Conservation (phyloP, 495 filamentous ascomycete species). For the Hypoxylon trugodes region DNA sequence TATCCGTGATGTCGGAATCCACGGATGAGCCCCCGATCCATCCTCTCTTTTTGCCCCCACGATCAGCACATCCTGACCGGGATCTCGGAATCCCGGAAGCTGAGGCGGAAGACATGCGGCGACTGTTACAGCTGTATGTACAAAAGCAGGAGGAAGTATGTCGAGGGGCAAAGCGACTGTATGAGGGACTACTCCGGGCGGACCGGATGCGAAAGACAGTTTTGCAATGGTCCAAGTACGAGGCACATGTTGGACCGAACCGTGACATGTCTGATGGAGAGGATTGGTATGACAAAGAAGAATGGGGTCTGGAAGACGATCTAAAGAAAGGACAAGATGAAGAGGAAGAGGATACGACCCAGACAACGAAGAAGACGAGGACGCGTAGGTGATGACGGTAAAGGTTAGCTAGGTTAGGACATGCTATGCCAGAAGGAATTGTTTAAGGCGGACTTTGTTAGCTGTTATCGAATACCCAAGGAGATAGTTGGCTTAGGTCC, state of each 20-base stretch:
- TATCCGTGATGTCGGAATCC: slow-evolving; percentile 57
- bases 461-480: slow-evolving; percentile 30
- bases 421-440: too few relatives aligned
- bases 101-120: slow-evolving; percentile 90
- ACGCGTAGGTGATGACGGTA: slow-evolving; percentile 59
- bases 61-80: slow-evolving; percentile 73
- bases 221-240: slow-evolving; percentile 84
- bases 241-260: slow-evolving; percentile 81
- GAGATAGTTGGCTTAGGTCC: slow-evolving; percentile 17
- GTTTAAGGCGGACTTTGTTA: not conserved
- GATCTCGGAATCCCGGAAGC: slow-evolving; percentile 79
- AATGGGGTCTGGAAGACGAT: slow-evolving; percentile 85
- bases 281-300: slow-evolving; percentile 94
- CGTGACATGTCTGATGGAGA: slow-evolving; percentile 84
- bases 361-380: slow-evolving; percentile 78
- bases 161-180: slow-evolving; percentile 77
- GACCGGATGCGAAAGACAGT: slow-evolving; percentile 82
- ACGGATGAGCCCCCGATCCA: slow-evolving; percentile 69
- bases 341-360: slow-evolving; percentile 80
- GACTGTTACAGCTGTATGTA: slow-evolving; percentile 82
- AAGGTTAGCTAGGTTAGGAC: not conserved
- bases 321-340: slow-evolving; percentile 92
- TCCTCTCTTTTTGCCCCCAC: slow-evolving; percentile 82
- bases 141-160: slow-evolving; percentile 97
- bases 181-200: slow-evolving; percentile 77